Conservation (phyloP, 768 basidiomycete species). For the Pisolithus albus region DNA sequence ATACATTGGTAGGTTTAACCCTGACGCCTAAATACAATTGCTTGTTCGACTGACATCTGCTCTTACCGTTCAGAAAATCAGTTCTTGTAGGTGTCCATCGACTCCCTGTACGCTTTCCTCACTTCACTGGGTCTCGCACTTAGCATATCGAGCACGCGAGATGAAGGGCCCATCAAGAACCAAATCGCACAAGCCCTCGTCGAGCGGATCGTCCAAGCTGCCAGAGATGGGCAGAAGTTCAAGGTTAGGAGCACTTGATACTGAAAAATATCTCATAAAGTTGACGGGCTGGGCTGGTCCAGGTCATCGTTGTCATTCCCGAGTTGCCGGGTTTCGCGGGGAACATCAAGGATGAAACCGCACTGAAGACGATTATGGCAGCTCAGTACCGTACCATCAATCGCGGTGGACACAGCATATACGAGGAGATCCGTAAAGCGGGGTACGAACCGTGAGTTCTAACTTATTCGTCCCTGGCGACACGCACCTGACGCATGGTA, state of each 20-base stretch:
- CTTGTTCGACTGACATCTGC: constrained; percentile 2
- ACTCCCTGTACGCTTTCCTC: neutral
- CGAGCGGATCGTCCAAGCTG: constrained; percentile 81
- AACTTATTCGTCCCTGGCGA: neutral
- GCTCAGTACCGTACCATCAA: constrained; percentile 87
- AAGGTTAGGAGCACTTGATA: constrained; percentile 37
- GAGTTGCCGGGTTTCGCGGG: constrained; percentile 90
- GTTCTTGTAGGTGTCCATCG: constrained; percentile 62
- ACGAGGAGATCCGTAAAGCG: constrained; percentile 69
- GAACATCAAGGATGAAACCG: constrained; percentile 58
- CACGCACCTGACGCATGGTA: constrained; percentile 20
- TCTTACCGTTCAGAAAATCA: constrained; percentile 54
- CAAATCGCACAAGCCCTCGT: constrained; percentile 78
- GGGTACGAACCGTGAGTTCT: constrained; percentile 70
- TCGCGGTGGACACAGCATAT: constrained; percentile 80
- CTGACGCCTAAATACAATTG: neutral
- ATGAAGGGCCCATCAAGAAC: constrained; percentile 68
- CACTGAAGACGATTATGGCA: constrained; percentile 79
- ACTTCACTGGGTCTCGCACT: constrained; percentile 22
- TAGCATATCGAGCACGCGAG: constrained; percentile 65
- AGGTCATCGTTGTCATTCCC: constrained; percentile 85
- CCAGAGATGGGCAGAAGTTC: constrained; percentile 63
- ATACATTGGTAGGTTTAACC: constrained; percentile 69
- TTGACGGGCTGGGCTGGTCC: neutral
- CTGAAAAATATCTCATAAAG: neutral